Evolutionary conservation across 2,329 filamentous ascomycete species (phyloP).

Genomic region (Apiospora koreana): DNA sequence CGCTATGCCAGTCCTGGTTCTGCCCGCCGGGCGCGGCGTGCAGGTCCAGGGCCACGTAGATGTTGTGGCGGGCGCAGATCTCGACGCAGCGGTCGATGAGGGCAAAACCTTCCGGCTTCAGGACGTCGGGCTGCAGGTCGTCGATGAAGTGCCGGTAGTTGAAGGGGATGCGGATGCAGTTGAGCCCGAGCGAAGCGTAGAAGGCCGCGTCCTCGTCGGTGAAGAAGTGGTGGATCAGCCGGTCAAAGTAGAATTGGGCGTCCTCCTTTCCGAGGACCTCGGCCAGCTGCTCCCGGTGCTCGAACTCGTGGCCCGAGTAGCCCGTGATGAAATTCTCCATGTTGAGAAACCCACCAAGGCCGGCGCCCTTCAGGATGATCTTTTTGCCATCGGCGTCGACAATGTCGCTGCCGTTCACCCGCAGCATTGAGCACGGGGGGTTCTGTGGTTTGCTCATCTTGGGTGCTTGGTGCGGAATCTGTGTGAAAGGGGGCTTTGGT

Average conservation of each 20-base stretch:
- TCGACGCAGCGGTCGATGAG: constrained; percentile 47
- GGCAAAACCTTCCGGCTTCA: constrained; percentile 47
- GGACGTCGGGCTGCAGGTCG: constrained; percentile 45
- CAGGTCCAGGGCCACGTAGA: constrained; percentile 44
- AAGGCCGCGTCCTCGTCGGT: constrained; percentile 55
- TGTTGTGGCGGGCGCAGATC: constrained; percentile 38
- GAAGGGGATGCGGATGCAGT: constrained; percentile 60
- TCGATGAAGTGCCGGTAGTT: constrained; percentile 58
- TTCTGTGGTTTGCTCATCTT: too few species aligned
- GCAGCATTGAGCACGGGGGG: too few species aligned
- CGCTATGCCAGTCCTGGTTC: constrained; percentile 45
- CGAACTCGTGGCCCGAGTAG: constrained; percentile 55
- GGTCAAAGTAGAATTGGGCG: constrained; percentile 58
- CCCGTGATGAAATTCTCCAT: constrained; percentile 63
- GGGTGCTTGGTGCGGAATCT: too few species aligned
- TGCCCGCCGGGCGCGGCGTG: constrained; percentile 44
- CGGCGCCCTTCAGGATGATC: too few species aligned
- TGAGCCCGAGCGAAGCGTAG: constrained; percentile 54
- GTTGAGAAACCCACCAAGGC: constrained; percentile 28
- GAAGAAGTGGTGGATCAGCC: constrained; percentile 57
- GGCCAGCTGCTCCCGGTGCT: constrained; percentile 52
- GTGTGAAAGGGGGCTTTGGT: too few species aligned
- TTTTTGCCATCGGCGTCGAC: too few species aligned
- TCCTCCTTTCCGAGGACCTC: constrained; percentile 54
- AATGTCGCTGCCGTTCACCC: too few species aligned